phyloP scores from a whole-genome alignment of 495 filamentous ascomycete species.

The Cudoniella acicularis region DNA sequence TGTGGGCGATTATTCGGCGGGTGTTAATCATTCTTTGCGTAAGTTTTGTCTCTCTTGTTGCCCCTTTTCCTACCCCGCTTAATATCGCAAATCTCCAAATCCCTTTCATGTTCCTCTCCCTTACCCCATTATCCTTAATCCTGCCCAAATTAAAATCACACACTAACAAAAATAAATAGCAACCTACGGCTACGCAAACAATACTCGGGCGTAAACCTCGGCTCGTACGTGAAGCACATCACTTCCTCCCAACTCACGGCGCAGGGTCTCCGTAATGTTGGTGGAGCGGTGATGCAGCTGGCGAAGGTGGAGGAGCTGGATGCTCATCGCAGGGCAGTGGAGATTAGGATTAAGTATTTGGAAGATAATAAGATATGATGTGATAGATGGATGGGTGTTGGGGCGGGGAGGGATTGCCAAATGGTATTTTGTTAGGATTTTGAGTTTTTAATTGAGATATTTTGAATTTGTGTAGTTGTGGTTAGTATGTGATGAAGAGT shows the following conservation, averaged over 20 bases:
- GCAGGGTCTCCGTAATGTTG: constrained; percentile 78
- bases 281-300: constrained; percentile 86
- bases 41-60: constrained; percentile 40
- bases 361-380: constrained; percentile 32
- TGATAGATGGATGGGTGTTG: too few relatives aligned
- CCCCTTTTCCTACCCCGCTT: constrained; percentile 18
- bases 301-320: constrained; percentile 93
- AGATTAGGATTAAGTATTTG: constrained; percentile 74
- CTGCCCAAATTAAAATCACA: too few relatives aligned
- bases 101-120: too few relatives aligned
- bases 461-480: too few relatives aligned
- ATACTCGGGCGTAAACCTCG: constrained; percentile 95
- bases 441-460: too few relatives aligned
- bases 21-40: constrained; percentile 96
- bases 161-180: constrained; percentile 54
- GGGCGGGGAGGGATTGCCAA: too few relatives aligned
- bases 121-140: too few relatives aligned
- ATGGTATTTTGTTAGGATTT: too few relatives aligned
- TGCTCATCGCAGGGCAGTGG: constrained; percentile 88
- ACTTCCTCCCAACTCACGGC: constrained; percentile 86
- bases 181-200: constrained; percentile 98
- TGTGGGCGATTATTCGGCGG: constrained; percentile 95
- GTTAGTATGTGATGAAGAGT: too few relatives aligned
- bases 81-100: too few relatives aligned
- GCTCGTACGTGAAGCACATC: constrained; percentile 93